Evolutionary conservation across 2,329 filamentous ascomycete genomes (phyloP).

Genomic region (Trichoderma asperellum): DNA sequence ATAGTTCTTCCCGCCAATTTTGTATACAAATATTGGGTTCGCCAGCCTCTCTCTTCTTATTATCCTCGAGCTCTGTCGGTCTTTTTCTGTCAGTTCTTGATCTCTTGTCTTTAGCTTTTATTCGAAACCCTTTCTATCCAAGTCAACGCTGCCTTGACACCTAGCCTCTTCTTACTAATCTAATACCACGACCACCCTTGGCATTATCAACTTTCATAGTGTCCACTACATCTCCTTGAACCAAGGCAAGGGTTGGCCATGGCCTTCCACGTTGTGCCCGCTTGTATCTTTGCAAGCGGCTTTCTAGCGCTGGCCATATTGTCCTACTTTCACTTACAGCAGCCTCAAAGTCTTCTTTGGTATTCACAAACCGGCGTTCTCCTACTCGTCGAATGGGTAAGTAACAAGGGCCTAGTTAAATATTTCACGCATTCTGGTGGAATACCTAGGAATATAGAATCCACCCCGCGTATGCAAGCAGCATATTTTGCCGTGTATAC

Average conservation of each 20-base stretch:
- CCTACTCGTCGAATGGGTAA: slow-evolving; percentile 13
- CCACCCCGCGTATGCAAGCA: not conserved
- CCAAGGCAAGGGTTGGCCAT: not conserved
- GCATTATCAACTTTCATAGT: not conserved
- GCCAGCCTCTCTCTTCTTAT: not conserved
- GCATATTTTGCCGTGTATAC: not conserved
- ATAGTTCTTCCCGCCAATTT: not conserved
- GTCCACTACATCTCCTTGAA: not conserved
- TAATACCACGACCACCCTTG: not conserved
- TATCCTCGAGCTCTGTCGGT: not conserved
- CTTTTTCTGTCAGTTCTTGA: not conserved
- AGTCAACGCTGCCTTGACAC: not conserved
- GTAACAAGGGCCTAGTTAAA: not conserved
- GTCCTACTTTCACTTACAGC: slow-evolving; percentile 7
- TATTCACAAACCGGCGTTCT: not conserved
- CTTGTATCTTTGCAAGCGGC: slow-evolving; percentile 4
- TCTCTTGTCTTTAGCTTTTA: not conserved
- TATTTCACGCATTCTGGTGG: not conserved
- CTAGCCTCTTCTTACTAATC: not conserved
- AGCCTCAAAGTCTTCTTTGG: slow-evolving; percentile 10
- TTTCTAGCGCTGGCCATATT: not conserved
- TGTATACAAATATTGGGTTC: not conserved
- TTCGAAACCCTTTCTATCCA: not conserved
- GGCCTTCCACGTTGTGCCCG: slow-evolving; percentile 14
- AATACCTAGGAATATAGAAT: not conserved